A percentile compares a stretch with the other conserved stretches of the same genome.
Conservation (phyloP, 2,329 filamentous ascomycete species). For the Chrysosporium queenslandicum region DNA sequence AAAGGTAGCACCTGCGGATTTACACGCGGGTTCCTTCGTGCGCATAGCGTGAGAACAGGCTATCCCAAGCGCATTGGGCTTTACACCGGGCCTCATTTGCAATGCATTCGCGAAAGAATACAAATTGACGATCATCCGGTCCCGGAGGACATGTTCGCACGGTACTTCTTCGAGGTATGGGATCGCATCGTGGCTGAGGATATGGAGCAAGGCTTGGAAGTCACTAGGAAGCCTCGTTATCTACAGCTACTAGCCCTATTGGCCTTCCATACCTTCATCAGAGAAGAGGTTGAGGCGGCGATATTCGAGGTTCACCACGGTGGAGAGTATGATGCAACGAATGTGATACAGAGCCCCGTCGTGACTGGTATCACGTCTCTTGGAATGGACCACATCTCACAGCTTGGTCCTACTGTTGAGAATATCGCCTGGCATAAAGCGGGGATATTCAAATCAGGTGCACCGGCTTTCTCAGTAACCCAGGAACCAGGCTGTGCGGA, state of each 20-base stretch:
- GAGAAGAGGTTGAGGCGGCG: constrained; percentile 51
- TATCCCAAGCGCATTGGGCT: constrained; percentile 44
- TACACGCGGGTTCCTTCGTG: constrained; percentile 51
- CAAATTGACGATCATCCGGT: constrained; percentile 20
- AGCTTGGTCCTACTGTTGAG: constrained; percentile 51
- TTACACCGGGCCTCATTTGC: constrained; percentile 55
- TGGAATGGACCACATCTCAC: constrained; percentile 56
- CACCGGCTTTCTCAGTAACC: constrained; percentile 47
- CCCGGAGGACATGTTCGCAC: constrained; percentile 15
- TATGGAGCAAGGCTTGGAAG: not conserved
- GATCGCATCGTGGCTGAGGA: not conserved
- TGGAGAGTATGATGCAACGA: constrained; percentile 59
- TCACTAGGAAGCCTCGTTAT: constrained; percentile 38
- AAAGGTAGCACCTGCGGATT: constrained; percentile 66
- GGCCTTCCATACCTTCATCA: constrained; percentile 53
- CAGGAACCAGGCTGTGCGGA: constrained; percentile 41
- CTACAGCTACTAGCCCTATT: constrained; percentile 45
- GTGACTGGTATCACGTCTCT: constrained; percentile 54
- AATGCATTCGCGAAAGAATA: constrained; percentile 22
- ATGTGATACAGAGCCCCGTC: constrained; percentile 48
- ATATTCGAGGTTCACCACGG: constrained; percentile 60
- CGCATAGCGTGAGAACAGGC: constrained; percentile 23
- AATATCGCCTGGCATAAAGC: constrained; percentile 66
- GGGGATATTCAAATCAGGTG: constrained; percentile 55
- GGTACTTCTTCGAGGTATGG: constrained; percentile 22